A percentile compares a stretch with the other conserved stretches of the same genome.
These are phyloP conservation scores for Parastagonospora avenae DNA, from an alignment of 2,329 filamentous ascomycete species.

Conservation along the genomic window DNA sequence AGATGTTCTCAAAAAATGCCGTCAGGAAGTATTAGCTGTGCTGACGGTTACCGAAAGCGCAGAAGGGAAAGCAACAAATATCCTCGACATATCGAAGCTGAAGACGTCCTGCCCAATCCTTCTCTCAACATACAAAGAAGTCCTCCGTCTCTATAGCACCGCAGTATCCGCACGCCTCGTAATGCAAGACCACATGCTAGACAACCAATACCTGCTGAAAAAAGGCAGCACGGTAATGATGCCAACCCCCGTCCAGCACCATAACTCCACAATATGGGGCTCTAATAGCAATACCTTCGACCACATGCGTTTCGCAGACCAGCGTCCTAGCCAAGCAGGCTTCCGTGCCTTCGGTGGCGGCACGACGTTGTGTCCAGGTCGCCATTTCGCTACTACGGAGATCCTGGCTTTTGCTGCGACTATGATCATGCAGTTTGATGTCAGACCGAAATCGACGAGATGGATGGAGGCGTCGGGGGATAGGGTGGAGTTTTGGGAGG, in stretches of 20 bases:
- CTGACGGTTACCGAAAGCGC: background rate
- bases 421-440: conserved; percentile 33
- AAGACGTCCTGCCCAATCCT: conserved; percentile 46
- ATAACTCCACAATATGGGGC: conserved; percentile 33
- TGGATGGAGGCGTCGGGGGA: conserved; percentile 4
- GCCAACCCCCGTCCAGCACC: conserved; percentile 31
- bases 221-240: conserved; percentile 31
- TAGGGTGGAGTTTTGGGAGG: conserved; percentile 15
- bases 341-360: conserved; percentile 40
- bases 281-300: conserved; percentile 32
- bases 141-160: conserved; percentile 42
- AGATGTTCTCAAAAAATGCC: conserved; percentile 31
- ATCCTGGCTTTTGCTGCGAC: conserved; percentile 29
- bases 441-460: conserved; percentile 10
- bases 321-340: conserved; percentile 12
- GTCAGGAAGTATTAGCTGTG: conserved; percentile 12
- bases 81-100: conserved; percentile 38
- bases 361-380: conserved; percentile 35
- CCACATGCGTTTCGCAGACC: conserved; percentile 30
- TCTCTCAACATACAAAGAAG: conserved; percentile 48
- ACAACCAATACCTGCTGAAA: conserved; percentile 16
- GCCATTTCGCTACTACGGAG: conserved; percentile 39
- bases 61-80: conserved; percentile 4
- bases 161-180: conserved; percentile 39
- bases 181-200: conserved; percentile 37